These are phyloP conservation scores for Austroboletus sp. DNA, from an alignment of 1,284 basidiomycete genomes.

Conservation along the genomic window DNA sequence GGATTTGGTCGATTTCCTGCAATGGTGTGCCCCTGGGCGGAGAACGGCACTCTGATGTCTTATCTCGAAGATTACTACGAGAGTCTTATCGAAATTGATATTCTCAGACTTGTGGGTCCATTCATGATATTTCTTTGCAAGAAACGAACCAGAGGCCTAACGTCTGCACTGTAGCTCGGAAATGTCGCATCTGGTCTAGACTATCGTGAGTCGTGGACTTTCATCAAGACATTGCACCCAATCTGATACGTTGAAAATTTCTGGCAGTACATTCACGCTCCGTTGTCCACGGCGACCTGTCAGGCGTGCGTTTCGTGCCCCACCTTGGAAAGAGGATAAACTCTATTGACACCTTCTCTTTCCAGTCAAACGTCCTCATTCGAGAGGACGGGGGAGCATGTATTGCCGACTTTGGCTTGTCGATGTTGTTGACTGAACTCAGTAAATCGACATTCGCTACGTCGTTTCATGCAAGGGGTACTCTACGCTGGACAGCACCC, in stretches of 20 bases:
- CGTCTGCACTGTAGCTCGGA: not conserved
- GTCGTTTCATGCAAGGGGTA: constrained; percentile 10
- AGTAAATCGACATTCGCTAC: constrained; percentile 12
- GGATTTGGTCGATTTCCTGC: constrained; percentile 21
- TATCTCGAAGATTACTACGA: constrained; percentile 11
- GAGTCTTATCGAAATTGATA: not conserved
- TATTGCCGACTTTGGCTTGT: constrained; percentile 18
- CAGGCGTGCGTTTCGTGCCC: constrained; percentile 16
- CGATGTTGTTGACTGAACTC: constrained; percentile 17
- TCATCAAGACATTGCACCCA: too few species aligned
- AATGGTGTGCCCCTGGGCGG: constrained; percentile 22
- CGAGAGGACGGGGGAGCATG: constrained; percentile 6
- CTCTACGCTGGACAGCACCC: constrained; percentile 18
- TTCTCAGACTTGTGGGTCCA: constrained; percentile 13
- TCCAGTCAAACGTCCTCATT: constrained; percentile 19
- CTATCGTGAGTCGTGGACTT: constrained; percentile 12
- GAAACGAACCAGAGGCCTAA: not conserved
- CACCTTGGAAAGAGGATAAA: not conserved
- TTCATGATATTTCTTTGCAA: not conserved
- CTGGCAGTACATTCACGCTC: constrained; percentile 20
- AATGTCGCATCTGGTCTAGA: constrained; percentile 18
- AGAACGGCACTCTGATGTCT: constrained; percentile 19
- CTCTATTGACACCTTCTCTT: not conserved
- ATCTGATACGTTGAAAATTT: too few species aligned
- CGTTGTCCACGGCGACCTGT: constrained; percentile 16